A percentile compares a stretch with the other conserved stretches of the same genome.
These are phyloP conservation scores for Huntiella omanensis DNA, from an alignment of 2,329 filamentous ascomycete species.

Conservation along the genomic window DNA sequence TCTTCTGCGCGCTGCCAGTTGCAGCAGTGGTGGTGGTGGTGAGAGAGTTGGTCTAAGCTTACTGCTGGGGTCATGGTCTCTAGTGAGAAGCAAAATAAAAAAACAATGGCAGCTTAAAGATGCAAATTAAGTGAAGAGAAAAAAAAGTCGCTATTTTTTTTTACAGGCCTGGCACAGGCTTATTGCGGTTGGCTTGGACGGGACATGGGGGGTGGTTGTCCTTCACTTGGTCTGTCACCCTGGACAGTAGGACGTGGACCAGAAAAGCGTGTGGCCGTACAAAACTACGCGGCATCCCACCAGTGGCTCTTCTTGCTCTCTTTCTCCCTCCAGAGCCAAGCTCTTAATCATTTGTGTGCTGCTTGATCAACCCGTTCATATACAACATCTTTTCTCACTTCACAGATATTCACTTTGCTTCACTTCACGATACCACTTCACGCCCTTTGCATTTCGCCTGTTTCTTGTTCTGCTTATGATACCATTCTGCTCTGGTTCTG, in stretches of 20 bases:
- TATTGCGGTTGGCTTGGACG: constrained; percentile 3
- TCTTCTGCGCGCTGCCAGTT: constrained; percentile 6
- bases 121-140: neutral
- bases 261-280: constrained; percentile 4
- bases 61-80: constrained; percentile 1
- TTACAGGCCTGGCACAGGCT: constrained; percentile 3
- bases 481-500: too few relatives aligned
- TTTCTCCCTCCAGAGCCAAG: constrained; percentile 7
- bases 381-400: neutral
- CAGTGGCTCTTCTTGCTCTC: neutral
- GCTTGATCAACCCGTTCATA: neutral
- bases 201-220: neutral
- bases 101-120: neutral
- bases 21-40: constrained; percentile 1
- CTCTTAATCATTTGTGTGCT: constrained; percentile 6
- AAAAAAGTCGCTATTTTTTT: constrained; percentile 3
- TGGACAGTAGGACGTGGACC: neutral
- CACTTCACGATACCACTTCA: neutral
- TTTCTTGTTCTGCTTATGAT: neutral
- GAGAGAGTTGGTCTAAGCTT: constrained; percentile 5
- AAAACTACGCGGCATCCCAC: constrained; percentile 8
- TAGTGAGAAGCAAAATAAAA: constrained; percentile 1
- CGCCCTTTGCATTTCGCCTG: neutral
- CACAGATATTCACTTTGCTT: neutral
- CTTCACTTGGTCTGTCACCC: too few relatives aligned